Evolutionary conservation across 2,329 filamentous ascomycete species (phyloP).

Genomic region (Pleurostoma richardsiae): DNA sequence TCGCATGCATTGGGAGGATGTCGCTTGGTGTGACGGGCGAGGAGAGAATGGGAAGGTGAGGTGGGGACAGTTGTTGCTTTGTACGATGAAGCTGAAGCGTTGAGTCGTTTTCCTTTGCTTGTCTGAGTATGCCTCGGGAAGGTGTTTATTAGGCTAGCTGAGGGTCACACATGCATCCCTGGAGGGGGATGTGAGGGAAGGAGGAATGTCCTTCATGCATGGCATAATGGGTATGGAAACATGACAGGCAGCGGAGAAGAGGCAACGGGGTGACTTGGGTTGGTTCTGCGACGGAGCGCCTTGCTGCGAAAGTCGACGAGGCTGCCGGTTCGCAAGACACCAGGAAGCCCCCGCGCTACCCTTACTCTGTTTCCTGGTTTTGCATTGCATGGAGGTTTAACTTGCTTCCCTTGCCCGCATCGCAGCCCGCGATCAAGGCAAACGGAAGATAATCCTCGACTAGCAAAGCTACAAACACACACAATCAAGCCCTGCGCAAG

Average conservation of each 20-base stretch:
- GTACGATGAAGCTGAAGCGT: background rate
- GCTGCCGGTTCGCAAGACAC: no score
- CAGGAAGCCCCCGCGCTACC: no score
- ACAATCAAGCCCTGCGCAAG: no score
- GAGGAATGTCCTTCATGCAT: background rate
- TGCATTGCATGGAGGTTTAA: no score
- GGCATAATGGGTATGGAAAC: background rate
- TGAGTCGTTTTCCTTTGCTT: background rate
- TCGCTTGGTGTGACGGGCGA: conserved; percentile 2
- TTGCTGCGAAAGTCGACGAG: background rate
- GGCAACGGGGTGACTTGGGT: background rate
- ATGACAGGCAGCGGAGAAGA: background rate
- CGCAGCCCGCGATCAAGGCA: background rate
- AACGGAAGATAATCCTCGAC: background rate
- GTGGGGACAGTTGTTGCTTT: background rate
- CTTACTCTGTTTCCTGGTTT: no score
- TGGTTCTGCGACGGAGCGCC: background rate
- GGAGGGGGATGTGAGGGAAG: background rate
- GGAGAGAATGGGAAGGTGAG: background rate
- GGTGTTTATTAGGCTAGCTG: background rate
- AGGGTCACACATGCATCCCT: background rate
- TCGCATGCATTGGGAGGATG: conserved; percentile 11
- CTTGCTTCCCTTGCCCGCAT: no score
- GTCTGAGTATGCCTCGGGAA: background rate
- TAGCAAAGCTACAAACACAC: background rate